phyloP scores from a whole-genome alignment of 495 filamentous ascomycete genomes.

The Choiromyces venosus region DNA sequence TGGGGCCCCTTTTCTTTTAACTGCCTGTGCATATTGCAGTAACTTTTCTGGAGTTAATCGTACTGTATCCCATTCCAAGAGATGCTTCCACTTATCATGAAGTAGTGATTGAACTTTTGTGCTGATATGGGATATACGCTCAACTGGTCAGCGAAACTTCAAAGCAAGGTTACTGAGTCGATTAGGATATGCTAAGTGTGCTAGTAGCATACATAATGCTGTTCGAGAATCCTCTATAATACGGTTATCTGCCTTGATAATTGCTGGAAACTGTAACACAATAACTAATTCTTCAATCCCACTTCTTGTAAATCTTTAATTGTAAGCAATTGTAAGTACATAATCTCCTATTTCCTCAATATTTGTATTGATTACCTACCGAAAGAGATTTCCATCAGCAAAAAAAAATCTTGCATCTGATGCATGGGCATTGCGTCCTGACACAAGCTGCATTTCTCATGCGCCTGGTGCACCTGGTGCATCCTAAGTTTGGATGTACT shows the following conservation, averaged over 20 bases:
- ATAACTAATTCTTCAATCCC: background rate
- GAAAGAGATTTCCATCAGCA: background rate
- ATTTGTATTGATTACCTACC: background rate
- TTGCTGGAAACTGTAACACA: background rate
- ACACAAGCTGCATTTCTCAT: no score
- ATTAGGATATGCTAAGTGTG: background rate
- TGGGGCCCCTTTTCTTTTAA: background rate
- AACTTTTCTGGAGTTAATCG: slow-evolving; percentile 7
- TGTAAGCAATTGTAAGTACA: background rate
- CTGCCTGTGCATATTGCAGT: background rate
- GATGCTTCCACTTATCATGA: background rate
- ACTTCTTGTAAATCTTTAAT: background rate
- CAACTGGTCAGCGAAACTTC: background rate
- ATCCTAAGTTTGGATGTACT: no score
- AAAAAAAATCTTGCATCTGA: no score
- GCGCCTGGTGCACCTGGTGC: no score
- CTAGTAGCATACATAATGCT: slow-evolving; percentile 4
- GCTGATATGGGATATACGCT: background rate
- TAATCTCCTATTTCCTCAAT: background rate
- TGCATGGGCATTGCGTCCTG: no score
- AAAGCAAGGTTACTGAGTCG: background rate
- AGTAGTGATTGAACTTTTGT: background rate
- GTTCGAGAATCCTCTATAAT: background rate
- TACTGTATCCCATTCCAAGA: slow-evolving; percentile 3
- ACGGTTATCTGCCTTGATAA: background rate